phyloP scores from a whole-genome alignment of 2,329 filamentous ascomycete genomes.

The Pyricularia sp. region DNA sequence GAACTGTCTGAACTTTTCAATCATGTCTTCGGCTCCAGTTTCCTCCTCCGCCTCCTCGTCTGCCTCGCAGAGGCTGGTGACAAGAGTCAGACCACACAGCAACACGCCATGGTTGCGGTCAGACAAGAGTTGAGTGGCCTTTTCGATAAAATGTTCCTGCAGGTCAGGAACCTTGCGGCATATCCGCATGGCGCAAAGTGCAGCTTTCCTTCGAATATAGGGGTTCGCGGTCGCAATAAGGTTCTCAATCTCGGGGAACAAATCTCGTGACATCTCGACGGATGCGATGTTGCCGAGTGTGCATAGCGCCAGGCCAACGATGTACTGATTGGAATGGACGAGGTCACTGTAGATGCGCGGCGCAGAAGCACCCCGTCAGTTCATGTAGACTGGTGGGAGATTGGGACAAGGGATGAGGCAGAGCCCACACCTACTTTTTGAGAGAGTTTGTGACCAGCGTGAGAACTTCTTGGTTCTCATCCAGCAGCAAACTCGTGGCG shows the following conservation, averaged over 20 bases:
- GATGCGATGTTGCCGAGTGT: slow-evolving; percentile 97
- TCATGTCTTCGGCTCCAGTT: slow-evolving; percentile 80
- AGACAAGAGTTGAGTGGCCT: slow-evolving; percentile 76
- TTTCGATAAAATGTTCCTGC: slow-evolving; percentile 94
- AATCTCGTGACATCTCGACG: slow-evolving; percentile 93
- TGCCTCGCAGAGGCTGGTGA: slow-evolving; percentile 86
- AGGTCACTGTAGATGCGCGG: slow-evolving; percentile 57
- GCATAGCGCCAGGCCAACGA: slow-evolving; percentile 91
- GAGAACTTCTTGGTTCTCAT: slow-evolving; percentile 97
- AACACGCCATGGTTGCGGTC: slow-evolving; percentile 95
- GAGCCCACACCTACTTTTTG: slow-evolving; percentile 61
- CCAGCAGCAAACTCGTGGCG: slow-evolving; percentile 88
- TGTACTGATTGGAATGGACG: slow-evolving; percentile 95
- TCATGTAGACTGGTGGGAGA: not conserved
- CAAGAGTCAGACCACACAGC: slow-evolving; percentile 82
- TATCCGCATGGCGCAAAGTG: slow-evolving; percentile 98
- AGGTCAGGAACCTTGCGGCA: slow-evolving; percentile 96
- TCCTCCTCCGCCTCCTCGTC: slow-evolving; percentile 91
- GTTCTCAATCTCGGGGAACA: slow-evolving; percentile 92
- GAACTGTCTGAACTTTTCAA: slow-evolving; percentile 83
- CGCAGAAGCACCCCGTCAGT: not conserved
- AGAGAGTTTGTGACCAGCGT: slow-evolving; percentile 96
- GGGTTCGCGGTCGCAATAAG: slow-evolving; percentile 89
- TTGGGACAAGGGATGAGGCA: not conserved
- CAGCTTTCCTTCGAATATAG: slow-evolving; percentile 96